Base-by-base conservation (phyloP, 495 filamentous ascomycete species). In the Tuber magnatum region DNA sequence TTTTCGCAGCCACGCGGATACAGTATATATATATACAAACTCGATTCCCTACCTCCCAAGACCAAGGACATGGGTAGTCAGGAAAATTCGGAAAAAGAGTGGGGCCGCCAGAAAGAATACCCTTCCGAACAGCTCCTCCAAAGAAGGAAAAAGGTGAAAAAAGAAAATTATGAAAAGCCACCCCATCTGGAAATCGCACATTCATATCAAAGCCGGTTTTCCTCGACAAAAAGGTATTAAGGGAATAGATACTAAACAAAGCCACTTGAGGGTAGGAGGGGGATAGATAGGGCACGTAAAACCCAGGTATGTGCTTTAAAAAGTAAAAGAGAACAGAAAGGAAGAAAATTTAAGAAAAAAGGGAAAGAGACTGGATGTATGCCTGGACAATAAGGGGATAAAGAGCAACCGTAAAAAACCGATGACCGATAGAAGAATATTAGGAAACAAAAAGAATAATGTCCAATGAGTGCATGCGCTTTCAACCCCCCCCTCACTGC, bases 381-480 rank as follows among this genome's bases (percentile, higher is more conserved):
- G 38, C 38, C 38, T 71, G 38, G 35, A 51, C n/a, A 68, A 73
- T 39, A 71, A 38, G 41, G 69, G 38, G 22, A 28, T 71, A 39
- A 61, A 41, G 48, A 61, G 69, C 12, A 56, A 24, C 56, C n/a
- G 75, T 43, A 73, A 72, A 75, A 74, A 71, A 41, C 28, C 14
- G 56, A 35, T 61, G 69, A 72, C 20, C 71, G 69, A 72, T 68
- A 40, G 42, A 40, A 75, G 71, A 41, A 71, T 20, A 32, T 38
- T 68, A 72, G 51, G 46, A 61, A 71, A 48, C 74, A 56, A 69
- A 71, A 77, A 78, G 39, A 74, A 51, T 71, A 56, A 24, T 39
- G 65, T 39, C 72, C 75, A 77, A 75, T 75, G 71, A 71, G 68
- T 46, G 42, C 70, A 69, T 77, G 48, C 51, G 71, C 71, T 70